Evolutionary conservation across 805 yeast species (phyloP).

Genomic region (Monosporozyma yasuniensis): DNA sequence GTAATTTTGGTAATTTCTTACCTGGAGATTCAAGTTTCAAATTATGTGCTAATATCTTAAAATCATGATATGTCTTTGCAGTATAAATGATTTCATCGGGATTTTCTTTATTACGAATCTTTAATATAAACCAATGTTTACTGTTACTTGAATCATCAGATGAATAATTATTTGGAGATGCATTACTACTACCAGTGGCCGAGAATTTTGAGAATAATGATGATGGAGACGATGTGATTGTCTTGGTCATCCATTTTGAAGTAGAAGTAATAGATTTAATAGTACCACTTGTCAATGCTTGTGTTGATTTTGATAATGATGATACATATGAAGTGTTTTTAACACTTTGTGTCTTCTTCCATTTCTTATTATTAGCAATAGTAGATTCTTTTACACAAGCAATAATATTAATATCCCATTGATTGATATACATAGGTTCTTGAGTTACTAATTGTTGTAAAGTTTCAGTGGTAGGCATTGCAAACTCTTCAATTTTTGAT

Average conservation of each 20-base stretch:
- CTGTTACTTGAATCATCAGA: neutral
- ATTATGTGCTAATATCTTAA: conserved; percentile 45
- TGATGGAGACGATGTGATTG: conserved; percentile 15
- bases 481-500: conserved; percentile 27
- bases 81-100: conserved; percentile 36
- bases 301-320: conserved; percentile 1
- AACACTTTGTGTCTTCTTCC: conserved; percentile 2
- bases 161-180: neutral
- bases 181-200: conserved; percentile 12
- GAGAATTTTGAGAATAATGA: conserved; percentile 24
- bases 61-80: conserved; percentile 59
- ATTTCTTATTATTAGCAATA: conserved; percentile 10
- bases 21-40: conserved; percentile 61
- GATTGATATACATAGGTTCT: conserved; percentile 37
- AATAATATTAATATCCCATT: conserved; percentile 54
- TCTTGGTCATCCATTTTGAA: conserved; percentile 26
- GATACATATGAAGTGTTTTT: neutral
- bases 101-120: conserved; percentile 31
- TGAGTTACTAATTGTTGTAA: conserved; percentile 27
- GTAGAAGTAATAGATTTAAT: conserved; percentile 9
- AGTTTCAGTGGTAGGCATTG: conserved; percentile 36
- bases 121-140: conserved; percentile 41
- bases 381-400: conserved; percentile 41
- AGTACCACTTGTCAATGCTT: conserved; percentile 1
- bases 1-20: conserved; percentile 49